Conservation (phyloP, 345 rosid species). For the Trapa incisa region DNA sequence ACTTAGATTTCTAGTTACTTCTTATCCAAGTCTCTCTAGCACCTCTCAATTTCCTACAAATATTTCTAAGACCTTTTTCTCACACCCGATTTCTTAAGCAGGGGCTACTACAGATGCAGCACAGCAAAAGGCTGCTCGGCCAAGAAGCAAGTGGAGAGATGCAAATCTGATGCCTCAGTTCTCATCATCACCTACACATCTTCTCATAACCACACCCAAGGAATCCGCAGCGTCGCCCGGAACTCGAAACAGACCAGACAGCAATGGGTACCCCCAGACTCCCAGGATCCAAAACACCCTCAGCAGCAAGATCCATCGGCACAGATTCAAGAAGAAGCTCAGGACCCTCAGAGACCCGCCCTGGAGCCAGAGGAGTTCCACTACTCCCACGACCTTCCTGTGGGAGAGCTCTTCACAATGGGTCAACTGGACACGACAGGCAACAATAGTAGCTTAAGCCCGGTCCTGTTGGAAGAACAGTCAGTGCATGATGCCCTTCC, state of each 20-base stretch:
- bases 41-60: neutral
- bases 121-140: conserved; percentile 68
- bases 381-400: neutral
- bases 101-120: conserved; percentile 69
- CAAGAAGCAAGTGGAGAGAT: conserved; percentile 60
- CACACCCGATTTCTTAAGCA: conserved; percentile 8
- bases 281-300: conserved; percentile 3
- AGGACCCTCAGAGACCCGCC: neutral
- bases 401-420: neutral
- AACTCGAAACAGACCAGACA: neutral
- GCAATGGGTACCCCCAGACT: neutral
- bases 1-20: neutral
- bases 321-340: conserved; percentile 8
- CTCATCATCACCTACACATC: conserved; percentile 58
- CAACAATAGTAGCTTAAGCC: neutral
- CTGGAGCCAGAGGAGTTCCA: conserved; percentile 3
- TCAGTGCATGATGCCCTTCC: neutral
- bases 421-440: neutral
- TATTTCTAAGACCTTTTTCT: neutral
- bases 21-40: neutral
- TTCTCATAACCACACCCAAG: conserved; percentile 47
- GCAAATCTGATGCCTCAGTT: conserved; percentile 54
- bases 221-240: conserved; percentile 19
- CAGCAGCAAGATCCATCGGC: conserved; percentile 14
- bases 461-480: conserved; percentile 32